A percentile compares a stretch with the other conserved stretches of the same genome.
Evolutionary conservation across 1,139 yeast genomes (phyloP).

Genomic region (Sugiyamaella grinbergsii): DNA sequence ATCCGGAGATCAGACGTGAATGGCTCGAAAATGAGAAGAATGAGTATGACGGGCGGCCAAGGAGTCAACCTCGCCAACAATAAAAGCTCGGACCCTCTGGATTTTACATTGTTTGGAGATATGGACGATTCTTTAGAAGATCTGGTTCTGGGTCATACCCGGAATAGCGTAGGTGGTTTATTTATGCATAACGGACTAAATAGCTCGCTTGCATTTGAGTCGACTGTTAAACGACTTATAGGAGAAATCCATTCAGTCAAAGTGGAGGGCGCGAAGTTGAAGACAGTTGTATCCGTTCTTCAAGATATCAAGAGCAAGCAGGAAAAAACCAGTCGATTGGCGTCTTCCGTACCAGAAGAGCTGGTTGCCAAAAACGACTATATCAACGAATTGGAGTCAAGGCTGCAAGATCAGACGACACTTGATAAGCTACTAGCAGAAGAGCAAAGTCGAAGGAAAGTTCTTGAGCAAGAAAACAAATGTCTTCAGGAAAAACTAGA

Average conservation of each 20-base stretch:
- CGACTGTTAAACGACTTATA: conserved; percentile 49
- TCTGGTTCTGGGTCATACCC: conserved; percentile 56
- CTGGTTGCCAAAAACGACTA: conserved; percentile 32
- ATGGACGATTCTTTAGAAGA: conserved; percentile 65
- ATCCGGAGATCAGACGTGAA: conserved; percentile 2
- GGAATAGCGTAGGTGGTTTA: conserved; percentile 60
- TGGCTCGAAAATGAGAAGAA: conserved; percentile 14
- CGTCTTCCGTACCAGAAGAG: conserved; percentile 29
- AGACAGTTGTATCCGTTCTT: conserved; percentile 47
- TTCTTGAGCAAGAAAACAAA: conserved; percentile 17
- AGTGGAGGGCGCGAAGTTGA: conserved; percentile 49
- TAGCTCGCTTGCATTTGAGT: conserved; percentile 56
- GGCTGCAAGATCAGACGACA: conserved; percentile 9
- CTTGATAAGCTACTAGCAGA: conserved; percentile 16
- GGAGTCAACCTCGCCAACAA: not conserved
- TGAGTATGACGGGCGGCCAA: conserved; percentile 13
- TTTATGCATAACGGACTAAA: conserved; percentile 64
- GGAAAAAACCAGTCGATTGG: conserved; percentile 26
- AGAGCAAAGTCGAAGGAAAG: conserved; percentile 17
- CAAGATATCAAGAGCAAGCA: conserved; percentile 36
- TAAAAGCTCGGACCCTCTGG: conserved; percentile 48
- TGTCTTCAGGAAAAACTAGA: conserved; percentile 16
- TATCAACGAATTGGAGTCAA: conserved; percentile 25
- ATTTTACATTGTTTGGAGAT: conserved; percentile 80
- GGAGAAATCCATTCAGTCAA: conserved; percentile 52